phyloP scores from a whole-genome alignment of 306 rosid species.

The Carpinus viminea region DNA sequence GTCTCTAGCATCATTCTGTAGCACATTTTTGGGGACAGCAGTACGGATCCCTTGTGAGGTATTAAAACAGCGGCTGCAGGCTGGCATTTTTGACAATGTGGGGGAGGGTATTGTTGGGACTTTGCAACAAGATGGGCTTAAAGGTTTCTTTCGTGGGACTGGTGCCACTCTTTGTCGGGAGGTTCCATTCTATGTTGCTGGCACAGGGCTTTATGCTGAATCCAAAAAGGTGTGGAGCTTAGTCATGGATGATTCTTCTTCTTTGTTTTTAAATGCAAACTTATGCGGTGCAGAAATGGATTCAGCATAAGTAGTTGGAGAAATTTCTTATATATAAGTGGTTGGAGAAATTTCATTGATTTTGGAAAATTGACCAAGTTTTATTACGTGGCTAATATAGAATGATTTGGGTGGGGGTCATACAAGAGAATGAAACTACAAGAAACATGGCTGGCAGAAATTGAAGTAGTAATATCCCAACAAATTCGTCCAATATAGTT shows the following conservation, averaged over 20 bases:
- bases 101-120: conserved; percentile 88
- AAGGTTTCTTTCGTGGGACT: conserved; percentile 98
- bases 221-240: conserved; percentile 73
- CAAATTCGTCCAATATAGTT: not conserved
- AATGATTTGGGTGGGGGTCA: not conserved
- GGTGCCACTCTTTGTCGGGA: conserved; percentile 99
- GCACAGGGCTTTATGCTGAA: conserved; percentile 98
- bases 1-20: conserved; percentile 88
- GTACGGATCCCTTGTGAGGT: conserved; percentile 98
- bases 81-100: conserved; percentile 86
- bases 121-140: conserved; percentile 91
- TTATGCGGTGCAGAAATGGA: not conserved
- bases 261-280: not conserved
- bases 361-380: not conserved
- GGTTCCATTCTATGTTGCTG: conserved; percentile 99
- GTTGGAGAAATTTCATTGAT: not conserved
- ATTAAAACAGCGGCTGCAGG: conserved; percentile 94
- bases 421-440: not conserved
- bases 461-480: not conserved
- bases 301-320: not conserved
- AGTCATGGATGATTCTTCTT: not conserved
- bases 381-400: not conserved
- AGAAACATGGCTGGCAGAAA: not conserved
- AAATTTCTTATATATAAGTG: not conserved
- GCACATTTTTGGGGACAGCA: conserved; percentile 97